Base-by-base conservation (phyloP, 176 grass and related monocot species). In the Eragrostis nindensis region DNA sequence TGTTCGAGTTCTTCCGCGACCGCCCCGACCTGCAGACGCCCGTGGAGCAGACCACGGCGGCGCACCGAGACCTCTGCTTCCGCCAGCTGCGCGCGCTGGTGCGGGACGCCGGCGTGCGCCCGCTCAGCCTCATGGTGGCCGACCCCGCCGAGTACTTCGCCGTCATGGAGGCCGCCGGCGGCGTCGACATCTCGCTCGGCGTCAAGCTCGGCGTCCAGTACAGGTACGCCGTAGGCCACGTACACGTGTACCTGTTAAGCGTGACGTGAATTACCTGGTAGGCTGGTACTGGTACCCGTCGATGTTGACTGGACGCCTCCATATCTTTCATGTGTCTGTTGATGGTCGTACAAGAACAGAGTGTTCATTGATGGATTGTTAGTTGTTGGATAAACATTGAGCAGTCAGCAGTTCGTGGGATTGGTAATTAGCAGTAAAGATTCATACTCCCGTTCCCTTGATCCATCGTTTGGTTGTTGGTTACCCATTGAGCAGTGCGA, bases 41-140 rank as follows among this genome's bases (percentile, higher is more conserved):
- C 38, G 96, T 99, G 27, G 96, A 90, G 84, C 64, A 85, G 19
- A 11, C 92, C 86, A 93, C 78, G 77, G 82, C 78, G 10, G 90
- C 81, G 41, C 96, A 99, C 80, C 88, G 92, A 5, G 85, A 99
- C 75, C 88, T 99, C 73, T 99, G 96, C n/a, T n/a, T n/a, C n/a
- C n/a, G n/a, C n/a, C n/a, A n/a, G n/a, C n/a, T 99, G 81, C 48
- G 42, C 32, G 90, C 92, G 68, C 88, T 99, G 10, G 96, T 99
- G 19, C 81, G 82, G 6, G 96, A 95, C 6, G 96, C 92, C 66
- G 96, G 96, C 1, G 68, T 99, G 72, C 85, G 86, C 12, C 96
- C 96, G n/a, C 88, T n/a, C n/a, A n/a, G n/a, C n/a, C n/a, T n/a
- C 62, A 84, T 90, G n/a, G n/a, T n/a, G n/a, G n/a, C n/a, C n/a